Conservation (phyloP, 176 grass and related monocot species). For the Musa itinerans region DNA sequence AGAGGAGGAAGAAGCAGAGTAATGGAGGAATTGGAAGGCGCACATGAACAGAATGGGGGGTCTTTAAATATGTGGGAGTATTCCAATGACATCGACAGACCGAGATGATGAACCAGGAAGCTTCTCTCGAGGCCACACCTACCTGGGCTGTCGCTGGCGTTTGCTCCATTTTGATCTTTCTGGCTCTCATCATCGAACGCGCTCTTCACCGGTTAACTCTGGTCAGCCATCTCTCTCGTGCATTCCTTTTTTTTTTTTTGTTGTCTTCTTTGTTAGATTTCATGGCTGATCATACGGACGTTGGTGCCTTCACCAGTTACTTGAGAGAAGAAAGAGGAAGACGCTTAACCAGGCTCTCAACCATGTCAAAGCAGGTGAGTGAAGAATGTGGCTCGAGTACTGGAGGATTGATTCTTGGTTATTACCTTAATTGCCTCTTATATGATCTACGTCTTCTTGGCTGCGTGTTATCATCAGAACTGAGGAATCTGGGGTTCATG, state of each 20-base stretch:
- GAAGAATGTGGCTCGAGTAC: not conserved
- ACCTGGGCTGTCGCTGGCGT: conserved; percentile 9
- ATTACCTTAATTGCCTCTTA: not conserved
- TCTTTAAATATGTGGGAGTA: not conserved
- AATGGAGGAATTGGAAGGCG: no score
- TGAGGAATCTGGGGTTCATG: not conserved
- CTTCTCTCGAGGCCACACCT: conserved; percentile 8
- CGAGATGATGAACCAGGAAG: not conserved
- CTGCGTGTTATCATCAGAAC: not conserved
- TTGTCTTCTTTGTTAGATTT: not conserved
- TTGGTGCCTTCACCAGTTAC: not conserved
- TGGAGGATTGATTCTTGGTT: no score
- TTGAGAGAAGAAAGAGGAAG: not conserved
- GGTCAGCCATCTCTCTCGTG: no score
- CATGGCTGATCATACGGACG: not conserved
- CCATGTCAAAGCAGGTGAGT: not conserved
- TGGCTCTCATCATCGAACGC: no score
- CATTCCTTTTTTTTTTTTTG: not conserved
- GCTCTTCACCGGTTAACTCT: no score
- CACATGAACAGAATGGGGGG: no score
- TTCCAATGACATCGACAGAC: not conserved
- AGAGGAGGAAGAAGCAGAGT: no score
- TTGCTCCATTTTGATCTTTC: not conserved
- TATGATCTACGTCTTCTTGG: not conserved
- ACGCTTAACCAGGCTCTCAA: conserved; percentile 2